Evolutionary conservation across 176 grass and related monocot species (phyloP).

Genomic region (Zea mays): DNA sequence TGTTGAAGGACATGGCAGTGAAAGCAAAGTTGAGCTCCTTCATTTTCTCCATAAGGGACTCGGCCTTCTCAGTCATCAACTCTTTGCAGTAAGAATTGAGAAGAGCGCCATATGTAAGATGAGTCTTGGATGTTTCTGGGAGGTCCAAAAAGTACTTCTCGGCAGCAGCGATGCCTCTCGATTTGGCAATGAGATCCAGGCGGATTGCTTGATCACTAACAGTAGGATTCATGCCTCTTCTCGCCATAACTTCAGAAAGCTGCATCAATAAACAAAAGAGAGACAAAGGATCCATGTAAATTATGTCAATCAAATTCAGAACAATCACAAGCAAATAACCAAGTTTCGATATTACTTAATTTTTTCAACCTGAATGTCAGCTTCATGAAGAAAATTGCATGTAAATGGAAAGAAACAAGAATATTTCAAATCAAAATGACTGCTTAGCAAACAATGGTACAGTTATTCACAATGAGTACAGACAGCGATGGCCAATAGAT

Average conservation of each 20-base stretch:
- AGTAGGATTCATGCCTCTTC: slow-evolving; percentile 89
- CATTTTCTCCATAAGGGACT: slow-evolving; percentile 86
- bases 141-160: slow-evolving; percentile 96
- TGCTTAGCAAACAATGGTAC: background rate
- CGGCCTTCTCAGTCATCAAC: slow-evolving; percentile 63
- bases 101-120: slow-evolving; percentile 89
- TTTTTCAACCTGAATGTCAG: background rate
- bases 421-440: background rate
- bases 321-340: slow-evolving; percentile 1
- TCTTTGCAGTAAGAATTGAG: slow-evolving; percentile 95
- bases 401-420: slow-evolving; percentile 18
- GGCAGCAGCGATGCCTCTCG: slow-evolving; percentile 71
- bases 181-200: slow-evolving; percentile 82
- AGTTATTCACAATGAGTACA: background rate
- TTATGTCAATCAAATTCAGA: background rate
- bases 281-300: slow-evolving; percentile 8
- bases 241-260: slow-evolving; percentile 80
- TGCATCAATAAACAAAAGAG: slow-evolving; percentile 32
- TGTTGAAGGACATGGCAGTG: slow-evolving; percentile 87
- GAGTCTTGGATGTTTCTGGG: slow-evolving; percentile 77
- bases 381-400: background rate
- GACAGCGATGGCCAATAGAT: background rate
- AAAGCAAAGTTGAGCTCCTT: slow-evolving; percentile 76
- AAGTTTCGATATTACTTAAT: slow-evolving; percentile 10
- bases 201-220: slow-evolving; percentile 82